Evolutionary conservation across 2,329 filamentous ascomycete genomes (phyloP).

Genomic region (Colletotrichum tropicale): DNA sequence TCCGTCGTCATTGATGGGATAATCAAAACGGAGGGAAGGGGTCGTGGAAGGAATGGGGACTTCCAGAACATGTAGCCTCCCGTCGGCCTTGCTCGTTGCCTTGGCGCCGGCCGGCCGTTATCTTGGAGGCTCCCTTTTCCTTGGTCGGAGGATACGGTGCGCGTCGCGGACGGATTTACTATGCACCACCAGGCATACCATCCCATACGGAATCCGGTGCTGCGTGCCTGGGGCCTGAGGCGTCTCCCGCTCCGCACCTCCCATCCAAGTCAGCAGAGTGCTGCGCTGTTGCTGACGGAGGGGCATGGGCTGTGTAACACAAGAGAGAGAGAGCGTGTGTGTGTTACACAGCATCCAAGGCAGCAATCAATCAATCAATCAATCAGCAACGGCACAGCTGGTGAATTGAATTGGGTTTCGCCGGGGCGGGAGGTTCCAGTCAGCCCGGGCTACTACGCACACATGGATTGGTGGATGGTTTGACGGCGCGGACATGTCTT

Average conservation of each 20-base stretch:
- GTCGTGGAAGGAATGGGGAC: not conserved
- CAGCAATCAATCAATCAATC: not conserved
- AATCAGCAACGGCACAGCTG: not conserved
- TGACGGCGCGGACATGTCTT: not conserved
- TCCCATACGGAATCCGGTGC: not conserved
- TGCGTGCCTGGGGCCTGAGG: not conserved
- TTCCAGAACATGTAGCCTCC: constrained; percentile 2
- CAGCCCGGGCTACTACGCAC: not conserved
- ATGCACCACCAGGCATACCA: not conserved
- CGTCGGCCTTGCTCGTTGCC: not conserved
- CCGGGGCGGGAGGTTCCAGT: not conserved
- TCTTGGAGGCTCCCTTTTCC: not conserved
- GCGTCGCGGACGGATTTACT: not conserved
- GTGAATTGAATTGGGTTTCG: not conserved
- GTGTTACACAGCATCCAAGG: constrained; percentile 5
- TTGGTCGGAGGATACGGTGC: not conserved
- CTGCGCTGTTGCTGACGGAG: constrained; percentile 4
- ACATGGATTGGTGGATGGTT: not conserved
- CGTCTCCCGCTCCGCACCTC: constrained; percentile 11
- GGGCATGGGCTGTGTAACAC: not conserved
- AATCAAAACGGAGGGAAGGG: not conserved
- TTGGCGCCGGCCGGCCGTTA: not conserved
- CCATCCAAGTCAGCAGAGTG: not conserved
- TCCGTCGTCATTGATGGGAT: not conserved
- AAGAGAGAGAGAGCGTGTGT: not conserved